These are phyloP conservation scores for Cicer chorassanicum DNA, from an alignment of 306 rosid species.

Conservation along the genomic window DNA sequence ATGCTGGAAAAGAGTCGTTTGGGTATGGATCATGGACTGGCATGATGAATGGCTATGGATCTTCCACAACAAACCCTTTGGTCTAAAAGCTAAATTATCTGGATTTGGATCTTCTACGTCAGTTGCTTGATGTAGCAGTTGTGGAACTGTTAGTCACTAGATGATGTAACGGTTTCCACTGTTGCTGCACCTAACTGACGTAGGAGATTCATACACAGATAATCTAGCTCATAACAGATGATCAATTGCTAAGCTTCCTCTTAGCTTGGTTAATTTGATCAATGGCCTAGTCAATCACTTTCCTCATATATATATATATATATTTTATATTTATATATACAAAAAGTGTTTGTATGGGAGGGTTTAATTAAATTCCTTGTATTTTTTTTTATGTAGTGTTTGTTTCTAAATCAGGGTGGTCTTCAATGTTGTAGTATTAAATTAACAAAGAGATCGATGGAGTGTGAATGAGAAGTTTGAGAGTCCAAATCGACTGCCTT, in stretches of 20 bases:
- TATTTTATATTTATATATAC: conserved; percentile 38
- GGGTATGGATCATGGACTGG: conserved; percentile 82
- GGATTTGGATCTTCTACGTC: too few species aligned
- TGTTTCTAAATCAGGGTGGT: conserved; percentile 35
- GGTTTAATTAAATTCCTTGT: conserved; percentile 35
- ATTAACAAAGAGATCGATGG: conserved; percentile 37
- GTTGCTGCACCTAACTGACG: too few species aligned
- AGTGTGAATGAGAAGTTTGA: conserved; percentile 64
- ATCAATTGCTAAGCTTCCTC: conserved; percentile 37
- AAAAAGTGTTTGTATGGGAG: conserved; percentile 40
- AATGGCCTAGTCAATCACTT: conserved; percentile 40
- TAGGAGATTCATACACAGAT: too few species aligned
- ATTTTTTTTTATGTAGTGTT: conserved; percentile 36
- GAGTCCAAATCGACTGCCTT: conserved; percentile 62
- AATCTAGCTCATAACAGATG: neutral
- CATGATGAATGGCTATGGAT: conserved; percentile 76
- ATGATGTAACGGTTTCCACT: too few species aligned
- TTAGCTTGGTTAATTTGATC: conserved; percentile 44
- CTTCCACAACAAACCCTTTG: conserved; percentile 74
- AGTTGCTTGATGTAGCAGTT: too few species aligned
- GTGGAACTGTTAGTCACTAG: too few species aligned
- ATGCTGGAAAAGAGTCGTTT: conserved; percentile 68
- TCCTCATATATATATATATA: conserved; percentile 17
- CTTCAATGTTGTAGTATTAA: conserved; percentile 43
- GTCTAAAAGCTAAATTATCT: conserved; percentile 43